Evolutionary conservation across 75 land plant species (phyloP).

Genomic region (Selaginella moellendorffii): DNA sequence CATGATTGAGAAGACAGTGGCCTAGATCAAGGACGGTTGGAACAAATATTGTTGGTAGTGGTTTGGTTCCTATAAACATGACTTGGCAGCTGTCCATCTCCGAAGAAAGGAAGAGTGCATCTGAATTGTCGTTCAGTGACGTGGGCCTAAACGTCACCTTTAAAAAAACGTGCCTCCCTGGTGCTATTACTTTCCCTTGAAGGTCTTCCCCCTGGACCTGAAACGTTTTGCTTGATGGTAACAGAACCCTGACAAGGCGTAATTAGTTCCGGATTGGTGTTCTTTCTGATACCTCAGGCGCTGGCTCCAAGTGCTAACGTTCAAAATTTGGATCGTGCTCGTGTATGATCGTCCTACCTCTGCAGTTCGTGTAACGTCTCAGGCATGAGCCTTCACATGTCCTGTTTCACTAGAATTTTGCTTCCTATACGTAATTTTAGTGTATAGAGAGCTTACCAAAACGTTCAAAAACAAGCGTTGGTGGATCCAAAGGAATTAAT

Average conservation of each 20-base stretch:
- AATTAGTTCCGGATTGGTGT: not conserved
- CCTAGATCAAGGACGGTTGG: not conserved
- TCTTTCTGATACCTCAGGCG: conserved; percentile 4
- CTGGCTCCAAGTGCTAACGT: conserved; percentile 8
- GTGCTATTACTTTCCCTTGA: conserved; percentile 7
- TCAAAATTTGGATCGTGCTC: not conserved
- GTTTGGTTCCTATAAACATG: not conserved
- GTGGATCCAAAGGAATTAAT: not conserved
- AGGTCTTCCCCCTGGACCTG: not conserved
- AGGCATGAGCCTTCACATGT: not conserved
- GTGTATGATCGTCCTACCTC: not conserved
- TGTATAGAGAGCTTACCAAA: conserved; percentile 3
- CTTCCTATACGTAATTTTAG: not conserved
- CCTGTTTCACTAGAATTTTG: not conserved
- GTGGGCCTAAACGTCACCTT: not conserved
- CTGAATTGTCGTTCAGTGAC: not conserved
- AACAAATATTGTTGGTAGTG: not conserved
- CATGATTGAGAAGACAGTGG: not conserved
- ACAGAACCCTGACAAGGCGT: not conserved
- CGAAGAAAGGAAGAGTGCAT: not conserved
- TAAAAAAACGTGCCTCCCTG: not conserved
- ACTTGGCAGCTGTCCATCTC: conserved; percentile 2
- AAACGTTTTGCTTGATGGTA: not conserved
- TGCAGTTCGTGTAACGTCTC: conserved; percentile 2
- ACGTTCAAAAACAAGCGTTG: not conserved